Evolutionary conservation across 2,329 filamentous ascomycete species (phyloP), one percentile per base, ranked within the genome.

Genomic region (Acarospora socialis): DNA sequence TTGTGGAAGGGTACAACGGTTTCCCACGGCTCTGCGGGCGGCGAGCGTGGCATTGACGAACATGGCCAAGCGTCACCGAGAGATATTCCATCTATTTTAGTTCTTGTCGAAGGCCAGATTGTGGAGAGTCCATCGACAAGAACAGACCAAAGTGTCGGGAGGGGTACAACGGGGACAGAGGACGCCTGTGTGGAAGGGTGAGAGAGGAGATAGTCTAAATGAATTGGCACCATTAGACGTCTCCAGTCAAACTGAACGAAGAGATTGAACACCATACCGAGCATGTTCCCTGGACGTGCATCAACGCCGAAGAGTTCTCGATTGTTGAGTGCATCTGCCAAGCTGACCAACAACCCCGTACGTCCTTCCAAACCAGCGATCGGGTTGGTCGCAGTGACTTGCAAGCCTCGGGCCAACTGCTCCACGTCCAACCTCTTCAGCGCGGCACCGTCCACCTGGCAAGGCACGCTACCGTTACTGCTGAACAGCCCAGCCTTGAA

Each of bases 51-150:
- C 72, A 95, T 82, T 19, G 76, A 72, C 7, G 70, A 74, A 57
- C 86, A 93, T 0, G 78, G 81, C 90, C 90, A 98, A 15, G 90
- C 87, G 51, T 98, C 90, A 34, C 90, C 90, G 10, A 98, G 72
- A 0, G 84, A 74, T 17, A 81, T 68, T 2, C 84, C 84, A 49
- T 93, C 82, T 44, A 98, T 78, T 40, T 79, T 73, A 0, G 87
- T 93, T 40, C 87, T 75, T 0, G 81, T 82, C 1, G 73, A 59
- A 0, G 90, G 87, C 90, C 90, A 98, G 52, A 95, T 92, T 1
- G 77, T 70, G 3, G 74, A 70, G 7, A 98, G 65, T 5, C 84
- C 83, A 36, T 83, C 77, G 74, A 93, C 92, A 7, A 98, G 70
- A 1, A 87, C 73, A 39, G 76, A 75, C 90, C 90, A 98, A 5